Base-by-base conservation (phyloP, 192 early-diverging fungal species). In the Coemansia sp. region DNA sequence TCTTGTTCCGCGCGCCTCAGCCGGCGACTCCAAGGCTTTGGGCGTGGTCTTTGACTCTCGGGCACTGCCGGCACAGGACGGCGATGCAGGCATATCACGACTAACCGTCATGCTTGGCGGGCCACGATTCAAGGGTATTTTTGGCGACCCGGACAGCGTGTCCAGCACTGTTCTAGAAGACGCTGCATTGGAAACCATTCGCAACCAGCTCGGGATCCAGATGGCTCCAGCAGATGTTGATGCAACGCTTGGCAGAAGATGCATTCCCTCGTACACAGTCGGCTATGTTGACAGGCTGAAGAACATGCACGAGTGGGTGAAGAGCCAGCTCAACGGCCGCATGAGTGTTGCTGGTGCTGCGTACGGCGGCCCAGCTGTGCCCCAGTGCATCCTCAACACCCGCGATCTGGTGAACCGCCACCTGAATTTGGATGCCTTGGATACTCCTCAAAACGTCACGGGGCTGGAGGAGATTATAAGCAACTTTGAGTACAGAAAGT, bases 31-130 rank as follows among this genome's bases (percentile, higher is more conserved):
- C 5, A 58, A 62, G 37, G 83, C 89, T 7, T 76, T 98, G 11
- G 96, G 96, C 11, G 85, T 89, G 15, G 90, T 97, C 9, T 94
- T 96, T 76, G 96, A 98, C 69, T 94, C 93, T 12, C 89, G 89
- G 53, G 84, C 90, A 11, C 70, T 93, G 65, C 91, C 89, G 5
- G 79, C 68, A 13, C 93, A 94, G 57, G 91, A 92, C 50, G 59
- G 56, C 43, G 64, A 53, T 9, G 68, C 67, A 5, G 61, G 41
- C 4, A 61, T 82, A 11, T 69, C 69, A 6, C 79, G 93, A 21
- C 68, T 96, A 7, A 97, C 94, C 5, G 92, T 90, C 13, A 97
- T 98, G 95, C 85, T 97, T 63, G 96, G 96, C 54, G 96, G 96
- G 0, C 81, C 92, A 61, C 79, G 84, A 59, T 95, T 93, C 83